Evolutionary conservation across 495 filamentous ascomycete species (phyloP), one percentile per base, ranked within the genome.

Genomic region (Penicillium fimorum): DNA sequence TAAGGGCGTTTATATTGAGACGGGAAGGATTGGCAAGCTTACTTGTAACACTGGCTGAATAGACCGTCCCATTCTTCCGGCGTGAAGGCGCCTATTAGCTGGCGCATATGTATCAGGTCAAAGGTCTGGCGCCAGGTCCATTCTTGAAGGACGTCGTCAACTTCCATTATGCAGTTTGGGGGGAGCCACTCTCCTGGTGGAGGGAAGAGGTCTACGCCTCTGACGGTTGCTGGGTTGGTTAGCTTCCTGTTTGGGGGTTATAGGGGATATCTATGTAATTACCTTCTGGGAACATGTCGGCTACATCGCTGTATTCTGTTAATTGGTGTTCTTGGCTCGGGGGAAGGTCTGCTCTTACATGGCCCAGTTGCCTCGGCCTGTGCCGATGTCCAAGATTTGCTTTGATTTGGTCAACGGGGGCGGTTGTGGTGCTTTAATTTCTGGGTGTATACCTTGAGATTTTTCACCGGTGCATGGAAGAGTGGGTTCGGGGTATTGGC

Each of bases 131-230:
- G 35, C 55, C 62, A 71, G 4, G 64, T 61, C 70, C 70, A 72
- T 6, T 69, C 58, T 15, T 55, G 51, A 4, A 71, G 61, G 33
- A 57, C 46, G 52, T 72, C 62, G 38, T 72, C 71, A 2, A 74
- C 61, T 37, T 67, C 59, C 22, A 74, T 56, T 1, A 64, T 40
- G 47, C 66, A 69, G 48, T 74, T 74, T 27, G 71, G 70, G 1
- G 71, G 68, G 11, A 71, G 59, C 65, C 59, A 67, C 3, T 44
- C 50, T 1, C 64, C 53, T 17, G 63, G 64, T 1, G 64, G 64
- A 2, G 64, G 61, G 44, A 59, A 67, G 8, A 66, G 47, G 41
- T 66, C 63, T 11, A 66, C 57, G 17, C 63, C 63, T 13, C 51
- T 61, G 32, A 66, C 57, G 32, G 63, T 66, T 15, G 54, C 57